Evolutionary conservation across 1,139 yeast species (phyloP).

Genomic region (Candida freyschussii): DNA sequence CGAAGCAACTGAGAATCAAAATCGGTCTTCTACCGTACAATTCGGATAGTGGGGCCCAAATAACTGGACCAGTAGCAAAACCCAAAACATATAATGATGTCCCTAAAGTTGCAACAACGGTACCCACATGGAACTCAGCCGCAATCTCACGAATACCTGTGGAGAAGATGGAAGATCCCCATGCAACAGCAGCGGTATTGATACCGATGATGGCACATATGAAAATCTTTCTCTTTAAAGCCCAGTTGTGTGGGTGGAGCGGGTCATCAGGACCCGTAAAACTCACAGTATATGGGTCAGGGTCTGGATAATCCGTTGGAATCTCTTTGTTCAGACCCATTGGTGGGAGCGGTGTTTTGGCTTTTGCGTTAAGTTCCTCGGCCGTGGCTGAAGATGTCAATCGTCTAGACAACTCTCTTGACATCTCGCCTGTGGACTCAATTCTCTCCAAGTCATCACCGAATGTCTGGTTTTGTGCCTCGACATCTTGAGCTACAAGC

Average conservation of each 20-base stretch:
- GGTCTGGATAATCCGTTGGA: constrained; percentile 49
- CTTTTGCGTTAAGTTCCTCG: constrained; percentile 28
- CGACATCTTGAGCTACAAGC: constrained; percentile 4
- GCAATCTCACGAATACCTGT: constrained; percentile 42
- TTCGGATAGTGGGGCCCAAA: constrained; percentile 82
- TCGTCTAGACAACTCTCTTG: constrained; percentile 18
- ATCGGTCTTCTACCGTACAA: constrained; percentile 65
- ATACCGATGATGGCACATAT: constrained; percentile 39
- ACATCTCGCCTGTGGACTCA: constrained; percentile 8
- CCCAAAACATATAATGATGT: constrained; percentile 73
- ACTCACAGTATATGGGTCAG: constrained; percentile 48
- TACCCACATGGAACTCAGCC: constrained; percentile 44
- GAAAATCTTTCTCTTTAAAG: constrained; percentile 35
- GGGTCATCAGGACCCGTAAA: constrained; percentile 63
- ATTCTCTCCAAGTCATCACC: constrained; percentile 10
- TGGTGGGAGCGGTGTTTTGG: constrained; percentile 33
- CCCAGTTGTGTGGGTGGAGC: constrained; percentile 59
- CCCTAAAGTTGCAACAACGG: constrained; percentile 56
- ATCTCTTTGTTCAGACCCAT: constrained; percentile 57
- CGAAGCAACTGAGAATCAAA: constrained; percentile 47
- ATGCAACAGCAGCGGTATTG: constrained; percentile 42
- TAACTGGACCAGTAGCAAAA: constrained; percentile 75
- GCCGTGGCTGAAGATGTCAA: constrained; percentile 14
- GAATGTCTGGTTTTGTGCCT: constrained; percentile 5
- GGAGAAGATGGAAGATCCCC: constrained; percentile 65